Evolutionary conservation across 257 asterid species (phyloP).

Genomic region (Cordia subcordata): DNA sequence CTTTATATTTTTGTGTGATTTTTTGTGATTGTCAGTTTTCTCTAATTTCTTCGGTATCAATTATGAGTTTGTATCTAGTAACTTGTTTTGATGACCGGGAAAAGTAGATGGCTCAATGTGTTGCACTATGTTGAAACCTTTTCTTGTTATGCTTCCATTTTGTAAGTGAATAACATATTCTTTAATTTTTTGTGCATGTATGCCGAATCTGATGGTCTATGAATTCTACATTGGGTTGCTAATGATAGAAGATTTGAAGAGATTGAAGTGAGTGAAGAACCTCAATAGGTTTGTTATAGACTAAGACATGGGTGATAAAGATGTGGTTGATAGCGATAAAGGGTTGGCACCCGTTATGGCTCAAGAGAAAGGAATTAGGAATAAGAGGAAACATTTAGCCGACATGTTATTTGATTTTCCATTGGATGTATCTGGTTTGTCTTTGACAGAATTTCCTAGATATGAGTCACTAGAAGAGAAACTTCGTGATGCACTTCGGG

Average conservation of each 20-base stretch:
- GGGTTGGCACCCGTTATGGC: slow-evolving; percentile 15
- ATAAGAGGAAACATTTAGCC: slow-evolving; percentile 57
- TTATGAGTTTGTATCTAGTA: neutral
- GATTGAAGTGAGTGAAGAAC: neutral
- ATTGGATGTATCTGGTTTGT: slow-evolving; percentile 22
- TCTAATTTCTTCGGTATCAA: neutral
- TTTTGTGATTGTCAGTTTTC: neutral
- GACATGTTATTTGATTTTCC: slow-evolving; percentile 23
- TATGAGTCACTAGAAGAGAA: slow-evolving; percentile 49
- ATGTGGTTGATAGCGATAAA: slow-evolving; percentile 25
- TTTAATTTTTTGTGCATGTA: slow-evolving; percentile 1
- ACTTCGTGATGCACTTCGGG: slow-evolving; percentile 16
- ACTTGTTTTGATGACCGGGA: neutral
- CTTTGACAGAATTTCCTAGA: slow-evolving; percentile 50
- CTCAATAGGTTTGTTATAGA: slow-evolving; percentile 1
- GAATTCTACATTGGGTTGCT: slow-evolving; percentile 1
- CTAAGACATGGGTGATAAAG: slow-evolving; percentile 36
- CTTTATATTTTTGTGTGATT: neutral
- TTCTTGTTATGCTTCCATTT: neutral
- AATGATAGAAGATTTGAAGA: neutral
- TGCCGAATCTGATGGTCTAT: slow-evolving; percentile 5
- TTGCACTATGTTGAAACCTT: too few relatives aligned
- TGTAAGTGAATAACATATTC: neutral
- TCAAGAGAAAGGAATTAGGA: slow-evolving; percentile 44
- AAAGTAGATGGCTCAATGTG: neutral